Conservation (phyloP, 805 yeast species). For the Jamesozyma rosinii region DNA sequence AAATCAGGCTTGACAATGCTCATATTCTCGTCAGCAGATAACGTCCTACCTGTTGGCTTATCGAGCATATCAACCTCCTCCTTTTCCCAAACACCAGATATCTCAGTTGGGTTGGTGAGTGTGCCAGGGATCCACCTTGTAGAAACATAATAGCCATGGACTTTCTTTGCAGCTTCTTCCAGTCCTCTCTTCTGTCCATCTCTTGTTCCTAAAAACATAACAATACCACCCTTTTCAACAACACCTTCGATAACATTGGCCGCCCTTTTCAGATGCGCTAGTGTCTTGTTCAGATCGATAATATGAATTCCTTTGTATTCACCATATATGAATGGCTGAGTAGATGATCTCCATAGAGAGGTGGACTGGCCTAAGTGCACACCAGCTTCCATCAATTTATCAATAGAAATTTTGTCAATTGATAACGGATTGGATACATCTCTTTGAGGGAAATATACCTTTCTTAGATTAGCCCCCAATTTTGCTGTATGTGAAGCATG, state of each 20-base stretch:
- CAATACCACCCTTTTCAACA: constrained; percentile 73
- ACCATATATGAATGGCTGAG: constrained; percentile 82
- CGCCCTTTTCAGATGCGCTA: constrained; percentile 67
- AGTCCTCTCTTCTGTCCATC: constrained; percentile 68
- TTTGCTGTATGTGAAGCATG: constrained; percentile 46
- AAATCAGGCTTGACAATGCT: constrained; percentile 77
- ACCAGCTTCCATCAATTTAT: constrained; percentile 79
- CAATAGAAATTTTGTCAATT: constrained; percentile 50
- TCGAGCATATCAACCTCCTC: constrained; percentile 73
- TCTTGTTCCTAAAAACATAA: constrained; percentile 77
- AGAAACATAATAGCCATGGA: constrained; percentile 72
- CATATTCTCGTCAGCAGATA: constrained; percentile 41
- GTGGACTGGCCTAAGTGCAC: constrained; percentile 93
- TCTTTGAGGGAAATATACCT: constrained; percentile 61
- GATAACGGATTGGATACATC: constrained; percentile 53
- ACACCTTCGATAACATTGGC: constrained; percentile 77
- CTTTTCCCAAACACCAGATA: constrained; percentile 49
- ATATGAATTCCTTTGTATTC: constrained; percentile 84
- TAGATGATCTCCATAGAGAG: constrained; percentile 64
- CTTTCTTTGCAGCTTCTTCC: constrained; percentile 67
- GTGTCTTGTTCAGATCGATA: constrained; percentile 80
- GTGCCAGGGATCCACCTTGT: constrained; percentile 93
- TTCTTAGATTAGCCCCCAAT: constrained; percentile 53
- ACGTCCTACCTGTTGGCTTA: constrained; percentile 49
- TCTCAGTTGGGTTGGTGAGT: constrained; percentile 71